Percentiles rank a stretch among this genome's conserved stretches.
These are phyloP conservation scores for Botrytis sinoallii DNA, from an alignment of 2,329 filamentous ascomycete species.

Conservation along the genomic window DNA sequence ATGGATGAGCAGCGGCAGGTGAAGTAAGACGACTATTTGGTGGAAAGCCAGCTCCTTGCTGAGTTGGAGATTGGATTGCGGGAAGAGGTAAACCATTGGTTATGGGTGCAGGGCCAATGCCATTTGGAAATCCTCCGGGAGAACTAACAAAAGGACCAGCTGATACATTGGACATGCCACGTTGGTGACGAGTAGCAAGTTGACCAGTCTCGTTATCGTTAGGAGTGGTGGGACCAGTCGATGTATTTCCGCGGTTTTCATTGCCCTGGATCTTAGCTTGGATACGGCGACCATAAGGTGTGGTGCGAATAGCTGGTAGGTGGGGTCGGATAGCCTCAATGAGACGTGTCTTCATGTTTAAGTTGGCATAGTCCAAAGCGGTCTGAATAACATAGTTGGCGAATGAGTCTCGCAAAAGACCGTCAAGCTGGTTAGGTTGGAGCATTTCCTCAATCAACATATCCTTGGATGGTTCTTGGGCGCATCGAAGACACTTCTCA, in stretches of 20 bases:
- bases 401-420: slow-evolving; percentile 85
- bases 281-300: slow-evolving; percentile 91
- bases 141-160: slow-evolving; percentile 29
- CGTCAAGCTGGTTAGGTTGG: slow-evolving; percentile 74
- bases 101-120: slow-evolving; percentile 25
- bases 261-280: slow-evolving; percentile 76
- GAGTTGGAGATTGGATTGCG: slow-evolving; percentile 23
- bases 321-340: slow-evolving; percentile 84
- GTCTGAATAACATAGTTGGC: slow-evolving; percentile 99
- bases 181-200: slow-evolving; percentile 34
- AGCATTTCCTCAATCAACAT: slow-evolving; percentile 83
- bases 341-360: slow-evolving; percentile 68
- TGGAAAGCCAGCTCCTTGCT: slow-evolving; percentile 28
- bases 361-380: slow-evolving; percentile 79
- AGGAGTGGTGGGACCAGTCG: slow-evolving; percentile 36
- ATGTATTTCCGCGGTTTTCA: slow-evolving; percentile 42
- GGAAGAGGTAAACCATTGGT: slow-evolving; percentile 27
- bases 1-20: slow-evolving; percentile 28
- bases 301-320: slow-evolving; percentile 79
- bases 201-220: slow-evolving; percentile 31
- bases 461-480: slow-evolving; percentile 70
- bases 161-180: slow-evolving; percentile 37
- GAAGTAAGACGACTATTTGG: slow-evolving; percentile 31
- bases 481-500: slow-evolving; percentile 90
- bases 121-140: slow-evolving; percentile 32